Conservation (phyloP, 768 basidiomycete genomes). For the Asterophora lycoperdoides region DNA sequence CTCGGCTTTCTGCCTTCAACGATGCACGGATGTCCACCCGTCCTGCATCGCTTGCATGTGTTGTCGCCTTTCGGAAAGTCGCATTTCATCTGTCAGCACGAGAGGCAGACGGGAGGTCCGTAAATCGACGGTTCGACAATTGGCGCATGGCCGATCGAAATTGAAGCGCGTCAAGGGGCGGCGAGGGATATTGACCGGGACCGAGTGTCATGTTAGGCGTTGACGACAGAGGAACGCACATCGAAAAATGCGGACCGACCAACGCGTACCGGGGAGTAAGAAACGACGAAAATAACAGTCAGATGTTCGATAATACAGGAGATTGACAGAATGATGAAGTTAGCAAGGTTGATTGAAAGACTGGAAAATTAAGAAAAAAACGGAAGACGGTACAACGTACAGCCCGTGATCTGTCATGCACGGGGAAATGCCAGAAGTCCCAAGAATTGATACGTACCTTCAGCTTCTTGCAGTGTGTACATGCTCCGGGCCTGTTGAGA, state of each 20-base stretch:
- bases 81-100: constrained; percentile 72
- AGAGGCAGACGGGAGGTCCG: neutral
- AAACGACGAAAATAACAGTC: constrained; percentile 13
- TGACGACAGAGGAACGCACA: neutral
- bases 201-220: constrained; percentile 1
- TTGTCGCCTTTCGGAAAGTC: constrained; percentile 69
- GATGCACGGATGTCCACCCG: constrained; percentile 71
- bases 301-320: constrained; percentile 11
- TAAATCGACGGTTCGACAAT: neutral
- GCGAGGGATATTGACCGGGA: constrained; percentile 5
- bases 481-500: constrained; percentile 65
- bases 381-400: constrained; percentile 10
- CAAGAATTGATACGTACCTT: constrained; percentile 51
- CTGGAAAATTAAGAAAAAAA: constrained; percentile 9
- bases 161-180: neutral
- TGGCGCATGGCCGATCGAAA: constrained; percentile 1
- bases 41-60: constrained; percentile 75
- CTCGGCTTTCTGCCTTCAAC: constrained; percentile 80
- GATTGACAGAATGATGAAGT: constrained; percentile 14
- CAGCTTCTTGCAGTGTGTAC: constrained; percentile 82
- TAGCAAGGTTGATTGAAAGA: constrained; percentile 8
- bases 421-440: constrained; percentile 9
- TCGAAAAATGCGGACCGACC: neutral
- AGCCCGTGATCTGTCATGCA: constrained; percentile 18
- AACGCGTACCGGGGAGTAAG: constrained; percentile 8